These are phyloP conservation scores for Magnolia sinica DNA, from an alignment of 164 flowering plant genomes.

Conservation along the genomic window DNA sequence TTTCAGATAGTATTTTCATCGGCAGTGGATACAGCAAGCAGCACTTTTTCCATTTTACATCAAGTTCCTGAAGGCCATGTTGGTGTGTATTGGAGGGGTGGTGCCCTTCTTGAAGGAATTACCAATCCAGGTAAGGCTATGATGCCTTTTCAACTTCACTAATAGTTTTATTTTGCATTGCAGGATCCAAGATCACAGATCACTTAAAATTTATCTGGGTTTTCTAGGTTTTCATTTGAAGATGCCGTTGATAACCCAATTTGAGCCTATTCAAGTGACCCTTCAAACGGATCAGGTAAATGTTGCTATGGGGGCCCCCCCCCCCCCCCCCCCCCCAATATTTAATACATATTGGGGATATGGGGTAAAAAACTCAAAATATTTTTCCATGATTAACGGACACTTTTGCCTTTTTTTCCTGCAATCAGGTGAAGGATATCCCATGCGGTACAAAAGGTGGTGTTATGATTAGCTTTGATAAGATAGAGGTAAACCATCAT, in stretches of 20 bases:
- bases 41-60: slow-evolving; percentile 56
- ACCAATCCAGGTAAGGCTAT: slow-evolving; percentile 71
- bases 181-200: background rate
- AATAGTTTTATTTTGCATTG: background rate
- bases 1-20: slow-evolving; percentile 21
- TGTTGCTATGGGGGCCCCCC: background rate
- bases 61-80: slow-evolving; percentile 99
- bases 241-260: slow-evolving; percentile 78
- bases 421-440: slow-evolving; percentile 74
- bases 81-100: slow-evolving; percentile 97
- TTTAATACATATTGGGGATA: too few relatives aligned
- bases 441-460: slow-evolving; percentile 99
- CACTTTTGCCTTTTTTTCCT: background rate
- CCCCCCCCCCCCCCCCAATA: too few relatives aligned
- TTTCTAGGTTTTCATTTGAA: slow-evolving; percentile 79
- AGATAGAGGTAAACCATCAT: slow-evolving; percentile 62
- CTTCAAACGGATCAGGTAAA: slow-evolving; percentile 86
- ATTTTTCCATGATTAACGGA: too few relatives aligned
- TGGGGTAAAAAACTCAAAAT: too few relatives aligned
- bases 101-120: slow-evolving; percentile 75
- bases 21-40: slow-evolving; percentile 9
- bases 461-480: slow-evolving; percentile 91
- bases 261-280: slow-evolving; percentile 93
- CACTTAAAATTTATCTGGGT: slow-evolving; percentile 7
- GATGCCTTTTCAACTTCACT: background rate